Evolutionary conservation across 148 eudicot genomes (phyloP), one percentile per base, ranked within the genome.

Genomic region (Mesembryanthemum crystallinum): DNA sequence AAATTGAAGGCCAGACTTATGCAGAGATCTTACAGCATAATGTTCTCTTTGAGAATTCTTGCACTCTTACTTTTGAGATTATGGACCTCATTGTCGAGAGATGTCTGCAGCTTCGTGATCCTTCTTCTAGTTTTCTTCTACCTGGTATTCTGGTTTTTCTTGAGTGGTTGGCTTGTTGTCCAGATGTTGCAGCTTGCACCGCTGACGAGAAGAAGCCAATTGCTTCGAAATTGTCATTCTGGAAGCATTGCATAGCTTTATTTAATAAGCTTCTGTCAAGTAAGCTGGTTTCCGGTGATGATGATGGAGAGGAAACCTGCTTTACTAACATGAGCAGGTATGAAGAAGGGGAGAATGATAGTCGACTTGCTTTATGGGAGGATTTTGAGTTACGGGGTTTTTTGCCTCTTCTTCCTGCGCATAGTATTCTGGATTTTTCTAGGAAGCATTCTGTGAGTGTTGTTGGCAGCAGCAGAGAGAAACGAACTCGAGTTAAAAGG

Each of bases 331-430:
- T 82, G 87, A 77, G 78, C 82, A 76, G 69, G 74, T 88, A 86
- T 73, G 84, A 83, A n/a, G 91, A 88, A 78, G 89, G 86, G 62
- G 86, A 76, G 43, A 80, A 64, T 54, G 91, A 84, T 65, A 80
- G 77, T 58, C 83, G 68, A 77, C 75, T 78, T 76, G 91, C 89
- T 59, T 78, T 88, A 65, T 84, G 80, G 74, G 91, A 86, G 72
- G 91, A 88, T 83, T 84, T 88, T 54, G 91, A 88, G 81, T 69
- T 88, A 62, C 82, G 89, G 76, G 91, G 91, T 43, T 88, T 88
- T 76, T 70, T 78, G 63, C 91, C 89, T 25, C 84, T 88, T 76
- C 79, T 82, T 70, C 91, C 89, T 61, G 88, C 91, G 63, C 91
- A 88, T 23, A 80, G 68, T 67, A 82, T 84, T 64, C 73, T 88